phyloP scores from a whole-genome alignment of 2,329 filamentous ascomycete species.

The Coniella lustricola region DNA sequence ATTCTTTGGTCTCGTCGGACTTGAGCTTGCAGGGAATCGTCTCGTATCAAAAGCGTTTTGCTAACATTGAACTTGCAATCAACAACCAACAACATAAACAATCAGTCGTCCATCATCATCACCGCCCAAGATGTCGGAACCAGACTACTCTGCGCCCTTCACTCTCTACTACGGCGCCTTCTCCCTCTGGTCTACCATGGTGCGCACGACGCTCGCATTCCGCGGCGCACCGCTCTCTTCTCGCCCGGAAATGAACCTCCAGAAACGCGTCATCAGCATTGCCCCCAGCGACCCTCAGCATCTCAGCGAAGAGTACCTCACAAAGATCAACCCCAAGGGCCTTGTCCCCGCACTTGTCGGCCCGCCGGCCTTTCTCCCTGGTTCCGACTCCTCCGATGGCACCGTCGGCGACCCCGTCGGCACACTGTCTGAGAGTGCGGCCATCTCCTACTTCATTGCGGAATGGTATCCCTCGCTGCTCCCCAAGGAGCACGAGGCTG shows the following conservation, averaged over 20 bases:
- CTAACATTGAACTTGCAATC: no score
- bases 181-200: not conserved
- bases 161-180: not conserved
- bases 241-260: not conserved
- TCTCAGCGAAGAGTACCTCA: not conserved
- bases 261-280: not conserved
- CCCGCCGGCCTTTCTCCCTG: no score
- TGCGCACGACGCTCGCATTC: not conserved
- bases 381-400: no score
- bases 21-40: no score
- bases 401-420: no score
- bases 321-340: slow-evolving; percentile 2
- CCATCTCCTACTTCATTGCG: not conserved
- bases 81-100: not conserved
- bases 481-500: not conserved
- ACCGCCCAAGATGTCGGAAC: not conserved
- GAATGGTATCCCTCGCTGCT: slow-evolving; percentile 2
- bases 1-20: no score
- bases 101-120: no score
- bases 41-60: no score
- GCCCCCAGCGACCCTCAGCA: not conserved
- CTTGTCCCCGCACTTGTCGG: not conserved
- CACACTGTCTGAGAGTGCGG: not conserved
- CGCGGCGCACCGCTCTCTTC: not conserved
- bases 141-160: not conserved